phyloP scores from a whole-genome alignment of 345 rosid species.

The Eucalyptus pauciflora region DNA sequence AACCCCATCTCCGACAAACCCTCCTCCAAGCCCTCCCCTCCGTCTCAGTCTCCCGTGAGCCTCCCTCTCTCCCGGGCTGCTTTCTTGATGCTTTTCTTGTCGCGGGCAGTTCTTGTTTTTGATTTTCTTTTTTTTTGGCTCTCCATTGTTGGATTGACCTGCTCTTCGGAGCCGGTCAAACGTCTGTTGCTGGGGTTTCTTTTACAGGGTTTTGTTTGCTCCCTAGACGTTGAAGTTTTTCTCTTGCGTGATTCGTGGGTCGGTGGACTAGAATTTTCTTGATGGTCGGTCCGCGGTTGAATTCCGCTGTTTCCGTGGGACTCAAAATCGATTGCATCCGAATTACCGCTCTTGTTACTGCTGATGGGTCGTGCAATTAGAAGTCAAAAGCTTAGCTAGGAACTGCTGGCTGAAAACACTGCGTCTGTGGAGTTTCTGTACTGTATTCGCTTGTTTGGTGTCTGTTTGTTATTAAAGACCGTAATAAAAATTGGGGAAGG shows the following conservation, averaged over 20 bases:
- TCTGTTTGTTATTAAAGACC: not conserved
- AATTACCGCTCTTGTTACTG: not conserved
- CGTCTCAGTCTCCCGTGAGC: constrained; percentile 16
- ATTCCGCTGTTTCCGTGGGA: not conserved
- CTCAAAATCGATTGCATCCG: not conserved
- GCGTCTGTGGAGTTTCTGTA: not conserved
- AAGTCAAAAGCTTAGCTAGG: not conserved
- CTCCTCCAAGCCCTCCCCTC: constrained; percentile 28
- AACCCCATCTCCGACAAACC: constrained; percentile 89
- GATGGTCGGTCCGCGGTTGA: not conserved
- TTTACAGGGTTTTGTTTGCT: not conserved
- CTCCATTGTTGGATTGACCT: not conserved
- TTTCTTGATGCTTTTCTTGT: not conserved
- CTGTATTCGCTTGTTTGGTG: not conserved
- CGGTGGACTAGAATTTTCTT: not conserved
- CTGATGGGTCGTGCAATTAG: not conserved
- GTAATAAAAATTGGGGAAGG: not conserved
- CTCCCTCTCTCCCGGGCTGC: not conserved
- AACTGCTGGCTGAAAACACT: not conserved
- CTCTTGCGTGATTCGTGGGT: not conserved
- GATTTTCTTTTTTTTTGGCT: not conserved
- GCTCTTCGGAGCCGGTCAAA: not conserved
- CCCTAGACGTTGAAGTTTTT: not conserved
- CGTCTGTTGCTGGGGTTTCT: not conserved
- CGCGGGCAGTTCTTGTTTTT: not conserved